Base-by-base conservation (phyloP, 1,284 basidiomycete genomes). In the Puccinia horiana region DNA sequence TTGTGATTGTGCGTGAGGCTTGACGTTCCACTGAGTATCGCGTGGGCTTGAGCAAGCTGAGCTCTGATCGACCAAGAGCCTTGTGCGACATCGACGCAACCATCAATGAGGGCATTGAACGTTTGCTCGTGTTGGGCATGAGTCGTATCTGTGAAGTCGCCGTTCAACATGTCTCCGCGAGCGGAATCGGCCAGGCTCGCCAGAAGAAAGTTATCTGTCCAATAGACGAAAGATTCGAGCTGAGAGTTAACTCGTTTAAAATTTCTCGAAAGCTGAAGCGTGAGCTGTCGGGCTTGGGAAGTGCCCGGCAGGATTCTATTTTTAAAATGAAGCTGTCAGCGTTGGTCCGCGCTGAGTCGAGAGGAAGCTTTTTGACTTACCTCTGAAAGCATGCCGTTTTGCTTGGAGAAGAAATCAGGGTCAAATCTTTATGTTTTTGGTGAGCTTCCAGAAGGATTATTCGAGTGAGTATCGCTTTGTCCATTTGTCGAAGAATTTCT, bases 211-310 rank as follows among this genome's bases (percentile, higher is more conserved):
- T 73, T 73, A 26, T 73, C 70, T 54, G 70, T n/a, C 70, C 70
- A 73, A 54, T 73, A 73, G 32, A 73, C 70, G 47, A 73, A 73
- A 14, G 70, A 49, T 23, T 54, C 49, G 54, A 73, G 70, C 49
- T 54, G n/a, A n/a, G 70, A 73, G 42, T 47, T 23, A 20, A 73
- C 32, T n/a, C 40, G 70, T 20, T 20, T 73, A 8, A 73, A 23
- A 54, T 54, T 73, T 54, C 47, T 54, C 37, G 47, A 49, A 29
- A 73, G 47, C 23, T 52, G 40, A 73, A 35, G 70, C 18, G 47
- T 73, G 32, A 73, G 70, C 5, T 26, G 52, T 37, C 29, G 47
- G 40, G 32, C 47, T 73, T 73, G 70, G 20, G 70, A 5, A 44
- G 37, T 44, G 42, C 23, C 20, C 29, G 26, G 18, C 40, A 26